Base-by-base conservation (phyloP, 148 eudicot species). In the Cornus kousa region DNA sequence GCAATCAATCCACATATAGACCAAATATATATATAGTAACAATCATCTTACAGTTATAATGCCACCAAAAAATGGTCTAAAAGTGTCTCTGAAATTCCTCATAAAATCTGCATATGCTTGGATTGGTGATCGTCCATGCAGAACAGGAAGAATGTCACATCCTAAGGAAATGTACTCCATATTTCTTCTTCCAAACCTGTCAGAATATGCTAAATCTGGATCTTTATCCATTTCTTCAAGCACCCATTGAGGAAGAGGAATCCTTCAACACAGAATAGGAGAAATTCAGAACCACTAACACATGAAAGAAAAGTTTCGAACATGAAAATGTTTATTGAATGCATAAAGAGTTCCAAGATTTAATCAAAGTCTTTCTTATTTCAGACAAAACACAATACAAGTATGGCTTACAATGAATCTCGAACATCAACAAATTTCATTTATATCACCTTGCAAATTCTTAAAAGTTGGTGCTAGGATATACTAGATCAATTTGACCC, bases 221-320 rank as follows among this genome's bases (percentile, higher is more conserved):
- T 88, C 79, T 71, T 80, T 88, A 48, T 80, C 83, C 75, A 88
- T 86, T 75, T 88, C 91, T 72, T 88, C 83, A 32, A 80, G 86
- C 77, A 88, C 89, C 91, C 91, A 88, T 60, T 73, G 89, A 71
- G 91, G 91, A 53, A 88, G 91, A 72, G 91, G 89, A 70, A 88
- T 88, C 87, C 91, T 88, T 35, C 71, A 80, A 55, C 60, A 46
- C 31, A 77, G 33, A 68, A 73, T 1, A 64, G 60, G 66, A 24
- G 73, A 77, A 40, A 31, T 68, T 80, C 72, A 77, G 81, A 70
- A 20, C 40, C 67, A 69, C 46, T 68, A 40, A 48, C 39, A 46
- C 7, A 79, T 53, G 53, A 55, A 55, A 59, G 40, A 28, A 59
- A 66, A 55, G 35, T 48, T 37, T 68, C 2, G 9, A 28, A 35